phyloP scores from a whole-genome alignment of 2,329 filamentous ascomycete genomes.

The Sphaerulina vaccinii region DNA sequence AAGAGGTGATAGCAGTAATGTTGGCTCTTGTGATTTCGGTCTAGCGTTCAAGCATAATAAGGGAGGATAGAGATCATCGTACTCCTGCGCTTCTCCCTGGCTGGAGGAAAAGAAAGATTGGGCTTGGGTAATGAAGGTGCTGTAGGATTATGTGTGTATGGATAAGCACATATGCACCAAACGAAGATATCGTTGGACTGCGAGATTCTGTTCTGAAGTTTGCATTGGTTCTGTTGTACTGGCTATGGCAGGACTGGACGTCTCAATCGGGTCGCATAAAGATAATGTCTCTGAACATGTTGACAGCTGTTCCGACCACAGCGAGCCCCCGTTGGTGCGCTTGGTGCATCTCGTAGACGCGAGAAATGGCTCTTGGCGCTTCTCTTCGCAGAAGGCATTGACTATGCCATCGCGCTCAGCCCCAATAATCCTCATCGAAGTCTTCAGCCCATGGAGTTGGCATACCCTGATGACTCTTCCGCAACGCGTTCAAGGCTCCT shows the following conservation, averaged over 20 bases:
- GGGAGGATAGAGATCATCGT: not conserved
- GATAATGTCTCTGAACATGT: too few relatives aligned
- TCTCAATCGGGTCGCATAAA: too few relatives aligned
- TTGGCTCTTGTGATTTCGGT: constrained; percentile 6
- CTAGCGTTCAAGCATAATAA: constrained; percentile 12
- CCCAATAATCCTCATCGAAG: not conserved
- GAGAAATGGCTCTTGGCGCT: too few relatives aligned
- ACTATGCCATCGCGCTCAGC: too few relatives aligned
- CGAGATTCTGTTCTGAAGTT: too few relatives aligned
- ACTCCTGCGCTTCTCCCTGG: not conserved
- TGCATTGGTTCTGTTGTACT: too few relatives aligned
- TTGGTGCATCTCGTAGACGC: too few relatives aligned
- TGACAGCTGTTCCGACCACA: too few relatives aligned
- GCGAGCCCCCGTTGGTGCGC: too few relatives aligned
- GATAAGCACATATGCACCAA: not conserved
- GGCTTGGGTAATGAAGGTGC: not conserved
- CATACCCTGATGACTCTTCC: not conserved
- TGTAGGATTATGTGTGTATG: not conserved
- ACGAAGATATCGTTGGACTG: not conserved
- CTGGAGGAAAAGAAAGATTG: not conserved
- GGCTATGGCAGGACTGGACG: too few relatives aligned
- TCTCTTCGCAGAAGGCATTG: too few relatives aligned
- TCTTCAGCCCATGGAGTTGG: not conserved
- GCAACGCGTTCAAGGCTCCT: not conserved
- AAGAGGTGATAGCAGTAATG: constrained; percentile 9